Evolutionary conservation across 1,139 yeast species (phyloP), one percentile per base, ranked within the genome.

Genomic region (Geotrichum citri-aurantii): DNA sequence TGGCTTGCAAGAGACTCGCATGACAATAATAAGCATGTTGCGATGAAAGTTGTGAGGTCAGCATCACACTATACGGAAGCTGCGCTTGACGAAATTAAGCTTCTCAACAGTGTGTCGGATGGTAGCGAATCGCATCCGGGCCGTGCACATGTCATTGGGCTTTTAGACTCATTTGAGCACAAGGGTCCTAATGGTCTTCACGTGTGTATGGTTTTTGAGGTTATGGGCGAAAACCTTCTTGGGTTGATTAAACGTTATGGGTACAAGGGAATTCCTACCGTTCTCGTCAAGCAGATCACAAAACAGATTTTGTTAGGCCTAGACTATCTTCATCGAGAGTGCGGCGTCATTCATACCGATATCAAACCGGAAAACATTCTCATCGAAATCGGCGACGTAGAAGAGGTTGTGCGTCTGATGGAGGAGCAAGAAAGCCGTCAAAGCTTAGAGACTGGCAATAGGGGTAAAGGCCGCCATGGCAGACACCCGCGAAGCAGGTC

Each of bases 341-440:
- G 96, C 72, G 96, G 96, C n/a, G 85, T 90, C 42, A 87, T 90
- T 61, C 97, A 90, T 73, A 90, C 97, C 0, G 97, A 90, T 69
- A 77, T 90, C 62, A 90, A 90, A 71, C 97, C 97, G 0, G 97
- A 90, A 70, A 90, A 90, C 69, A 86, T 90, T n/a, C 75, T 90
- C 63, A 80, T 89, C 54, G 91, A 87, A 67, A 85, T 89, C 61
- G 86, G 85, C 47, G 90, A 88, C 66, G 92, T 86, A 40, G 91
- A 86, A 66, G 81, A 79, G 61, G 81, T 88, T 64, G 84, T 88
- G 31, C 73, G 77, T 58, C 76, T 79, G 67, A 78, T 84, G 1
- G 87, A 82, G 65, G 79, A 79, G 57, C 80, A 83, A 55, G 81
- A 67, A 54, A 52, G 63, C 58, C 50, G 64, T 54, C 48, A 64